These are phyloP conservation scores for Ceratocystis eucalypticola DNA, from an alignment of 2,329 filamentous ascomycete species.

Conservation along the genomic window DNA sequence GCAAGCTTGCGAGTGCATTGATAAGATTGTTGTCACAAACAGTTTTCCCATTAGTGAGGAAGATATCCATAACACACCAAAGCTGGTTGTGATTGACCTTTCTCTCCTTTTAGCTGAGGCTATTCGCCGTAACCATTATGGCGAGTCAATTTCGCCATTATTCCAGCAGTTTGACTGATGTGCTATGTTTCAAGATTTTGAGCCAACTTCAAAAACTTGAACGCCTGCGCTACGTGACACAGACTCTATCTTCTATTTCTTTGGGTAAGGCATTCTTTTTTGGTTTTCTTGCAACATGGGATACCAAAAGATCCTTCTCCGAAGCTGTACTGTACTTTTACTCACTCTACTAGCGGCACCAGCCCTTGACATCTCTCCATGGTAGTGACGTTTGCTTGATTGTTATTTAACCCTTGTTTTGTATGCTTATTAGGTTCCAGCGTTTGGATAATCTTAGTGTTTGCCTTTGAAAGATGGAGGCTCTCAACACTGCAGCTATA, in stretches of 20 bases:
- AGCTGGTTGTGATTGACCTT: conserved; percentile 80
- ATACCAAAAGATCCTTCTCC: background rate
- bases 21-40: conserved; percentile 90
- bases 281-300: background rate
- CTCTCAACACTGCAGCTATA: background rate
- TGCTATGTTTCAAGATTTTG: background rate
- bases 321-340: background rate
- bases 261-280: conserved; percentile 12
- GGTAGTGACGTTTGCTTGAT: background rate
- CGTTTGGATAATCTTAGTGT: conserved; percentile 7
- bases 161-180: conserved; percentile 54
- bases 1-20: conserved; percentile 83
- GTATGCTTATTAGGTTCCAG: background rate
- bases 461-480: conserved; percentile 6
- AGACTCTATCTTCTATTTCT: background rate
- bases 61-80: conserved; percentile 56
- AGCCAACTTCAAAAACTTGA: background rate
- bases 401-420: background rate
- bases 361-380: background rate
- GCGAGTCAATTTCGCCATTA: conserved; percentile 61
- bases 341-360: background rate
- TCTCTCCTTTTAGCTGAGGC: conserved; percentile 81
- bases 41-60: conserved; percentile 81
- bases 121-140: conserved; percentile 91
- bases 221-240: background rate